phyloP scores from a whole-genome alignment of 1,139 yeast genomes.

The Sugiyamaella sp. region DNA sequence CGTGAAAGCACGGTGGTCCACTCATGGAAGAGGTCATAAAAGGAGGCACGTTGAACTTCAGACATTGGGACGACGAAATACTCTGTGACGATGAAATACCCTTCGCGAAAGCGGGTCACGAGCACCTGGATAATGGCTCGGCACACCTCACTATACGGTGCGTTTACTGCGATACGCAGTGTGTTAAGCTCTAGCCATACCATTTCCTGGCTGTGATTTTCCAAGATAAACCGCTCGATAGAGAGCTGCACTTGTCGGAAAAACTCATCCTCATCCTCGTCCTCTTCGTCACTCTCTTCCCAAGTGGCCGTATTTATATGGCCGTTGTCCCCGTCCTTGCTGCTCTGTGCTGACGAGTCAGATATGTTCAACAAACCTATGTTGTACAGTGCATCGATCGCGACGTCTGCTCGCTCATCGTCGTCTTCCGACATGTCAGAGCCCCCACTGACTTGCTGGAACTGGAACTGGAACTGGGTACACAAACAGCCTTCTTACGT shows the following conservation, averaged over 20 bases:
- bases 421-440: constrained; percentile 54
- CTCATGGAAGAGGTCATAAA: constrained; percentile 67
- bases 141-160: constrained; percentile 89
- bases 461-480: constrained; percentile 19
- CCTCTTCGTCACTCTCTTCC: constrained; percentile 52
- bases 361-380: constrained; percentile 69
- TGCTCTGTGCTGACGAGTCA: constrained; percentile 65
- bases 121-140: constrained; percentile 77
- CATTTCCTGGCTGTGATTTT: constrained; percentile 90
- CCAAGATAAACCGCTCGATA: constrained; percentile 85
- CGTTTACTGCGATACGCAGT: constrained; percentile 96
- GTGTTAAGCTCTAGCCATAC: constrained; percentile 92
- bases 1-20: constrained; percentile 73
- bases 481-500: constrained; percentile 9
- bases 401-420: constrained; percentile 47
- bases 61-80: constrained; percentile 73
- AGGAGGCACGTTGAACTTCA: too few species aligned
- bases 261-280: constrained; percentile 86
- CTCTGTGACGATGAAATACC: constrained; percentile 73
- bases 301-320: constrained; percentile 30
- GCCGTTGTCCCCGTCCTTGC: constrained; percentile 25
- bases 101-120: constrained; percentile 65
- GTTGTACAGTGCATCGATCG: constrained; percentile 49
- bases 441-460: too few species aligned
- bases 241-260: constrained; percentile 91